Base-by-base conservation (phyloP, 2,329 filamentous ascomycete genomes). In the Akanthomyces uredinophilus region DNA sequence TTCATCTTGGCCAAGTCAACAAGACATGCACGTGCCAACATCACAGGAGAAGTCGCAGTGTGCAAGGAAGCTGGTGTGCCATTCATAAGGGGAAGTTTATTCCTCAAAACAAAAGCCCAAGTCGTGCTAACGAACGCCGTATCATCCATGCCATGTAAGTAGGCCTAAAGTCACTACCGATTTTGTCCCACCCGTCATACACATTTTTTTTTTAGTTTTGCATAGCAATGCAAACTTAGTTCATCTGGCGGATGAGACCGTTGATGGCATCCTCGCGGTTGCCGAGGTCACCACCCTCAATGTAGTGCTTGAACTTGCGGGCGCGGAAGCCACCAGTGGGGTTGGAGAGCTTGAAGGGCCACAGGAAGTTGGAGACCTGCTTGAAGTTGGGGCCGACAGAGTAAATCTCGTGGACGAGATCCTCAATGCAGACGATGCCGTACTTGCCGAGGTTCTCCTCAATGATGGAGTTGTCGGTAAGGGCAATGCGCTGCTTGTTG, bases 321-420 rank as follows among this genome's bases (percentile, higher is more conserved):
- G 90, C 81, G 72, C 90, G 89, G 92, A 98, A 99, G 69, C 95
- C 94, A 79, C 95, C 95, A 72, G 83, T 98, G 77, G 95, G 95
- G 88, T 96, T 97, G 87, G 87, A 92, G 71, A 99, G 90, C 90
- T 99, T 98, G 89, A 99, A 99, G 77, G 95, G 95, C 95, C 95
- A 99, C 71, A 98, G 83, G 88, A 98, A 98, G 90, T 98, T 99
- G 84, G 89, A 87, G 74, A 91, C 92, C 85, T 97, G 93, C 89
- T 97, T 98, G 90, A 95, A 96, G 89, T 98, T 98, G 84, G 94
- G 94, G 77, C 95, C 94, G 70, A 98, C 95, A 64, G 93, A 96
- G 87, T 87, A 94, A 83, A 96, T 96, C 87, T 99, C 95, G 86
- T 99, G 95, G 81, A 99, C 93, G 71, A 99, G 83, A 83, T 99